Conservation (phyloP, 352 stramenopile species). For the Peronospora belbahrii region DNA sequence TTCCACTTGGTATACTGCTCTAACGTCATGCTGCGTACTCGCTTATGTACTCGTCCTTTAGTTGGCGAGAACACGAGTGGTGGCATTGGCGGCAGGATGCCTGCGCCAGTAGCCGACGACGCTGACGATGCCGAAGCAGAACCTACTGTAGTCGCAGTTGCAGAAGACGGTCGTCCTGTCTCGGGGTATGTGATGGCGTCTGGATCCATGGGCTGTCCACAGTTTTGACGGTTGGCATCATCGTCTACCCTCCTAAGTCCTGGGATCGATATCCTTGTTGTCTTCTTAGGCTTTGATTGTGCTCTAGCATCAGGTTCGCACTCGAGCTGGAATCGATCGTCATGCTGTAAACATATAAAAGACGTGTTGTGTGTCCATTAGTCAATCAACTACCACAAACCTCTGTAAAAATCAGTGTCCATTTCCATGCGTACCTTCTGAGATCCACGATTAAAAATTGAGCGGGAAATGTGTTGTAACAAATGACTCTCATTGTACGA, state of each 20-base stretch:
- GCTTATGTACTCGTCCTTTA: constrained; percentile 27
- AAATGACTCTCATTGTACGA: constrained; percentile 55
- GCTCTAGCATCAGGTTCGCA: constrained; percentile 6
- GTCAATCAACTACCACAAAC: constrained; percentile 10
- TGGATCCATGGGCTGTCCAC: constrained; percentile 13
- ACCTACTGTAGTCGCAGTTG: constrained; percentile 1
- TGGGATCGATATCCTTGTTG: constrained; percentile 8
- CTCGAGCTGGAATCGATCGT: constrained; percentile 24
- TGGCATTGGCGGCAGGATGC: constrained; percentile 43
- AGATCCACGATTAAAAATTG: constrained; percentile 40
- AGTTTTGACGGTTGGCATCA: constrained; percentile 4
- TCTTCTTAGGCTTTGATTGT: constrained; percentile 20
- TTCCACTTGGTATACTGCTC: constrained; percentile 48
- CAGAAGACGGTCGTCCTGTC: constrained; percentile 12
- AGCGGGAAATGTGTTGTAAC: constrained; percentile 61
- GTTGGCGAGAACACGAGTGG: constrained; percentile 47
- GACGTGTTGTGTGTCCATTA: constrained; percentile 23
- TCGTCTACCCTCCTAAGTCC: constrained; percentile 23
- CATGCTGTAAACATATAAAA: constrained; percentile 28
- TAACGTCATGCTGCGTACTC: constrained; percentile 38
- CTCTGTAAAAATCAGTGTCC: neutral
- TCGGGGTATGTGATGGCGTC: constrained; percentile 23
- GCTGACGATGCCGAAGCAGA: constrained; percentile 5
- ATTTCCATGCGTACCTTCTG: constrained; percentile 38
- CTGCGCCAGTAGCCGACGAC: constrained; percentile 2